Base-by-base conservation (phyloP, 345 rosid species). In the Mallotus nudiflorus region DNA sequence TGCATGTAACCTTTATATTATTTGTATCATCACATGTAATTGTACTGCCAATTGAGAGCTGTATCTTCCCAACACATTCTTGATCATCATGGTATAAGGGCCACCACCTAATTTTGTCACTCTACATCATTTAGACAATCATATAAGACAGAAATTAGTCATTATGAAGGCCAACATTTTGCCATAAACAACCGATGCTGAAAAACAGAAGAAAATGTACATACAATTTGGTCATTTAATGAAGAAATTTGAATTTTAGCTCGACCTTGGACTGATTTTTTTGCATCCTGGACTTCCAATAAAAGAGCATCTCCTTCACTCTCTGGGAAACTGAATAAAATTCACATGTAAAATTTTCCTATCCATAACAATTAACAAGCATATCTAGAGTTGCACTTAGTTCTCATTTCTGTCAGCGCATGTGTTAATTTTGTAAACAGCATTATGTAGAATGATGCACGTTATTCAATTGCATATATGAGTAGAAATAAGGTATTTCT, bases 1-100 rank as follows among this genome's bases (percentile, higher is more conserved):
- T 49, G 45, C 70, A 55, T 49, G 49, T 67, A 63, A 92, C 99
- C 92, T 95, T 91, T 63, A 95, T 85, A 72, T 84, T 91, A 75
- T 77, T 82, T 22, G 83, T 85, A 82, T 95, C 96, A 48, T 85
- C 91, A 18, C 80, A 79, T 54, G 92, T 81, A 64, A 82, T 77
- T 24, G 91, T 86, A 69, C 88, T 86, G 60, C 92, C 90, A 74
- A 86, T 75, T 28, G 76, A 90, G 73, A 95, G 92, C 81, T 91
- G 97, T 82, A 94, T 85, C 85, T 95, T 95, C 73, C 99, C 97
- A 31, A 91, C 88, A 83, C 97, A 95, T 83, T 89, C 97, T 83
- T 91, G 88, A 83, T 86, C 97, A 71, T 87, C 97, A 62, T 84
- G 97, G 81, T 81, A 81, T 72, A 91, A 79, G 37, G 97, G 91